Percentiles rank a stretch among this genome's conserved stretches.
These are phyloP conservation scores for Amniculicola lignicola DNA, from an alignment of 495 filamentous ascomycete species.

Conservation along the genomic window DNA sequence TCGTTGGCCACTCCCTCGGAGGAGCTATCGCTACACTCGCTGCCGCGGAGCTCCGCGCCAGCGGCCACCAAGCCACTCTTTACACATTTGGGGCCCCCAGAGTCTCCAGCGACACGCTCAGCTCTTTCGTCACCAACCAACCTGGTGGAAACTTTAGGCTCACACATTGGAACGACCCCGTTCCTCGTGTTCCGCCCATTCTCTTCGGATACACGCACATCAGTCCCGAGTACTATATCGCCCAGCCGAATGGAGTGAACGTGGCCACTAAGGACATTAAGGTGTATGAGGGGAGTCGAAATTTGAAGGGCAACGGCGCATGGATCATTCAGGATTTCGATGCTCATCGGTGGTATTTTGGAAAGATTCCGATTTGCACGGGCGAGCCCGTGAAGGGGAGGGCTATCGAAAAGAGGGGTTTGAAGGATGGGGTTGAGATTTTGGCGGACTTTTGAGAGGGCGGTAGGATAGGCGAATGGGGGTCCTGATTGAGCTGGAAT, in stretches of 20 bases:
- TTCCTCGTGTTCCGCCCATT: conserved; percentile 61
- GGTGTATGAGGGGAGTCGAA: conserved; percentile 43
- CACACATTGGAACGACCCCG: conserved; percentile 66
- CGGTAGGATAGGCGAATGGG: no score
- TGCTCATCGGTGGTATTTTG: conserved; percentile 53
- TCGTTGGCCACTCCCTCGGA: conserved; percentile 69
- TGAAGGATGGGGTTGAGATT: neutral
- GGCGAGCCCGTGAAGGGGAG: neutral
- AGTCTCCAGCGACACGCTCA: conserved; percentile 59
- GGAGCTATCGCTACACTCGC: conserved; percentile 64
- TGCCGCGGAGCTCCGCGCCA: conserved; percentile 55
- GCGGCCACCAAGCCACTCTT: conserved; percentile 46
- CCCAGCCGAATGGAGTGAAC: conserved; percentile 39
- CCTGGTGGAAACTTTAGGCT: conserved; percentile 58
- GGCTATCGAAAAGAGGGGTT: neutral
- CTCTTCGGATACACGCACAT: conserved; percentile 58
- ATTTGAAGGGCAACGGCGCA: conserved; percentile 46
- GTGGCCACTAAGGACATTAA: conserved; percentile 46
- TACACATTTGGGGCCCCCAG: conserved; percentile 70
- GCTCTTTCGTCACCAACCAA: conserved; percentile 56
- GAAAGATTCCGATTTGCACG: conserved; percentile 6
- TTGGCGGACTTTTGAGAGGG: neutral
- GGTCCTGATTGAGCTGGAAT: no score
- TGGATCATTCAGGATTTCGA: conserved; percentile 37
- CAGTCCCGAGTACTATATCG: conserved; percentile 68